These are phyloP conservation scores for Nakazawaea holstii DNA, from an alignment of 805 yeast species.

Conservation along the genomic window DNA sequence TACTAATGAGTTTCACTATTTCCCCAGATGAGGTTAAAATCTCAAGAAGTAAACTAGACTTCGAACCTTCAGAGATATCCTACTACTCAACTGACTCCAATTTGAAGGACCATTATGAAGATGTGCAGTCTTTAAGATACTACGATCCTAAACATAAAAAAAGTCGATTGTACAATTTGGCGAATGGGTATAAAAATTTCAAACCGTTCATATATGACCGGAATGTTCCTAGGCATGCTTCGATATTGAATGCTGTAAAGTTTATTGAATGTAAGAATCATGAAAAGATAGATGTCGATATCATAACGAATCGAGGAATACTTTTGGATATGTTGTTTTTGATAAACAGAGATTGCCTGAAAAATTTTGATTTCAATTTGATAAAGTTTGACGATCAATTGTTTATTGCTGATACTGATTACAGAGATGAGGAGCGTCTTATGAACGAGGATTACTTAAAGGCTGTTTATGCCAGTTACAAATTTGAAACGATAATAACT, in stretches of 20 bases:
- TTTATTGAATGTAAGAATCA: neutral
- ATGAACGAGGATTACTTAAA: neutral
- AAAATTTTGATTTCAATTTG: neutral
- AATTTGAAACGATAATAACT: constrained; percentile 3
- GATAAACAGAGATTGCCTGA: neutral
- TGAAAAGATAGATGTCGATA: neutral
- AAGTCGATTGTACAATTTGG: neutral
- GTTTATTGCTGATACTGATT: constrained; percentile 4
- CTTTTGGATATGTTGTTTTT: neutral
- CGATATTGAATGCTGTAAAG: neutral
- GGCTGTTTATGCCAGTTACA: neutral
- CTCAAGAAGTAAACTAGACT: neutral
- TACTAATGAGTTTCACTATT: too few relatives aligned
- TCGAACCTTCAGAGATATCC: neutral
- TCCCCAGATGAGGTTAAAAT: too few relatives aligned
- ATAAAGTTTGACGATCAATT: constrained; percentile 5
- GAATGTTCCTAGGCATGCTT: neutral
- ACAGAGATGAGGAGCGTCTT: constrained; percentile 1
- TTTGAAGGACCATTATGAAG: neutral
- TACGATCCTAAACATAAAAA: neutral
- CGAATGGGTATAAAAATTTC: constrained; percentile 3
- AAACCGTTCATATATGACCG: constrained; percentile 1
- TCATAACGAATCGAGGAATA: constrained; percentile 3
- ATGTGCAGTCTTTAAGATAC: neutral
- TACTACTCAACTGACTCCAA: constrained; percentile 4